Base-by-base conservation (phyloP, 2,329 filamentous ascomycete species). In the Emericellopsis atlantica region DNA sequence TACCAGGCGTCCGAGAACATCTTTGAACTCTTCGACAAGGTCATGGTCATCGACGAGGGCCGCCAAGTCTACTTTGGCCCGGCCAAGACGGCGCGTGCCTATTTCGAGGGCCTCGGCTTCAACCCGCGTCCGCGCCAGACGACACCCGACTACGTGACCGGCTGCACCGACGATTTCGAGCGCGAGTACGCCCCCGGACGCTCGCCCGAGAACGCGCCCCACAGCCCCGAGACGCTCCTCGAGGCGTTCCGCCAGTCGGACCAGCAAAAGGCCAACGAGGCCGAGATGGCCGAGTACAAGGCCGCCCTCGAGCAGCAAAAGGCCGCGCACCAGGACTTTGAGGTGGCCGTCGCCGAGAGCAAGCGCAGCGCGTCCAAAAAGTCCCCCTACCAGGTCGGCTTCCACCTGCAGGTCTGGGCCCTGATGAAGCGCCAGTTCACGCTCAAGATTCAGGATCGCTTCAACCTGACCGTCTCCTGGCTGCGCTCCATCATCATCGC, bases 1-100 rank as follows among this genome's bases (percentile, higher is more conserved):
- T 94, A 93, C 57, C 86, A 93, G 55, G 85, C 84, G 0, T 87
- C 81, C 0, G 84, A 92, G 59, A 87, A 78, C 50, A 86, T 90
- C 45, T 89, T 85, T 61, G 69, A 69, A 18, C 75, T 79, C 29
- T 89, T 90, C 46, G 85, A 93, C 65, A 92, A 90, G 58, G 84
- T 92, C 11, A 65, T 93, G 52, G 81, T 89, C 31, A 84, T 92
- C 42, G 82, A 89, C 45, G 72, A 75, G 33, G 85, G 85, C 2
- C 74, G 72, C 23, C 79, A 88, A 55, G 81, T 85, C 29, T 92
- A 79, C 61, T 88, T 84, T 44, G 85, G 85, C 1, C 79, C 80
- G 0, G 63, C 74, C 0, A 59, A 68, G 2, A 74, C 84, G 46
- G 85, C 85, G 1, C 70, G 83, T 22, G 60, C 60, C 38, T 90